phyloP scores from a whole-genome alignment of 192 early-diverging fungal genomes.

The Coemansia sp. region DNA sequence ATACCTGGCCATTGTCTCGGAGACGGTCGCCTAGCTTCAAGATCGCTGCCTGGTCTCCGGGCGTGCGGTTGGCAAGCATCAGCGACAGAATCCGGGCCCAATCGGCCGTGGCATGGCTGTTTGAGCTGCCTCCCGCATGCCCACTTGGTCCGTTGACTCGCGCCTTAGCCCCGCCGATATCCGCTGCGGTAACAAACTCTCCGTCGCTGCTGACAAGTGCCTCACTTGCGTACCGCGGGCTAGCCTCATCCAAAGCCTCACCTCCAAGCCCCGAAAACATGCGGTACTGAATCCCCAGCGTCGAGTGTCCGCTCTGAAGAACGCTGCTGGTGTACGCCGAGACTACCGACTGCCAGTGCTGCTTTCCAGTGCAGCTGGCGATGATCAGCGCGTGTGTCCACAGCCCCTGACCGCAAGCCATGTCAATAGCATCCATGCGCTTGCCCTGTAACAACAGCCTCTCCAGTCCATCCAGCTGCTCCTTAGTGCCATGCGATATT shows the following conservation, averaged over 20 bases:
- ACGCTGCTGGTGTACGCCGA: constrained; percentile 67
- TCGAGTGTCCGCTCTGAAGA: constrained; percentile 42
- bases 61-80: constrained; percentile 85
- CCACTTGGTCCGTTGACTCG: constrained; percentile 14
- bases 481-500: constrained; percentile 21
- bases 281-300: constrained; percentile 68
- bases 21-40: constrained; percentile 80
- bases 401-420: constrained; percentile 58
- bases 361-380: constrained; percentile 84
- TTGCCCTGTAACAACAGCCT: constrained; percentile 44
- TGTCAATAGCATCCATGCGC: constrained; percentile 47
- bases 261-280: constrained; percentile 69
- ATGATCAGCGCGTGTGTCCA: constrained; percentile 95
- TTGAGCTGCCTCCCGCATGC: neutral
- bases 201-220: neutral
- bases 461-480: constrained; percentile 44
- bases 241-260: constrained; percentile 35
- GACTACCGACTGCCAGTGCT: constrained; percentile 81
- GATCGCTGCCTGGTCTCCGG: constrained; percentile 72
- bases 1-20: constrained; percentile 54
- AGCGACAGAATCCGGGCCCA: constrained; percentile 81
- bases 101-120: constrained; percentile 28
- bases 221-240: neutral
- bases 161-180: constrained; percentile 17
- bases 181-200: constrained; percentile 39